phyloP scores from a whole-genome alignment of 1,139 yeast species.

The Kurtzmaniella quercitrusa region DNA sequence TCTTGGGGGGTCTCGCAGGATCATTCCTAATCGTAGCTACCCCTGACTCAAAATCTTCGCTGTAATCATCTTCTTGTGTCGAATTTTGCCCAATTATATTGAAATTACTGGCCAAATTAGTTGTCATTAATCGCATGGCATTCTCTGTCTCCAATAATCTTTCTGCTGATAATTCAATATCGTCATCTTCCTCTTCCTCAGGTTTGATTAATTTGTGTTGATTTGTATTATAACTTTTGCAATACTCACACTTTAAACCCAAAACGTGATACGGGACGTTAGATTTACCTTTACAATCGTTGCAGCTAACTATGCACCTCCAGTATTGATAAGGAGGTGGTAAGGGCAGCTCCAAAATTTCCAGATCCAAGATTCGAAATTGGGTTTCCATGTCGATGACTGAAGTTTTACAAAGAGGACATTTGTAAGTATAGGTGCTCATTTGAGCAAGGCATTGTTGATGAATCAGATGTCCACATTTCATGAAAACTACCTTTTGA shows the following conservation, averaged over 20 bases:
- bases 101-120: conserved; percentile 38
- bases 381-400: conserved; percentile 84
- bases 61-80: conserved; percentile 13
- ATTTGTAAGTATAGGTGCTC: conserved; percentile 76
- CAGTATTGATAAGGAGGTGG: conserved; percentile 78
- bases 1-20: background rate
- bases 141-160: conserved; percentile 9
- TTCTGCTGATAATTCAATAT: conserved; percentile 11
- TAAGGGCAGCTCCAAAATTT: conserved; percentile 69
- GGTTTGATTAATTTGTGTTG: conserved; percentile 63
- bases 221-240: conserved; percentile 82
- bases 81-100: conserved; percentile 24
- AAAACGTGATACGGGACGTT: conserved; percentile 75
- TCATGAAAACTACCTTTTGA: conserved; percentile 83
- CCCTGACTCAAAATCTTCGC: conserved; percentile 19
- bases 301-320: conserved; percentile 77
- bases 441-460: conserved; percentile 78
- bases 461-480: conserved; percentile 93
- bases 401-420: conserved; percentile 86
- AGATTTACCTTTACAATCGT: conserved; percentile 85
- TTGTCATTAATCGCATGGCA: conserved; percentile 30
- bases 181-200: conserved; percentile 40
- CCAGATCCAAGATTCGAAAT: conserved; percentile 80
- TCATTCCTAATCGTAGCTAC: background rate
- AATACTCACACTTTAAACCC: conserved; percentile 83